Conservation (phyloP, 73 alveolate species). For the Uronychia binucleata region DNA sequence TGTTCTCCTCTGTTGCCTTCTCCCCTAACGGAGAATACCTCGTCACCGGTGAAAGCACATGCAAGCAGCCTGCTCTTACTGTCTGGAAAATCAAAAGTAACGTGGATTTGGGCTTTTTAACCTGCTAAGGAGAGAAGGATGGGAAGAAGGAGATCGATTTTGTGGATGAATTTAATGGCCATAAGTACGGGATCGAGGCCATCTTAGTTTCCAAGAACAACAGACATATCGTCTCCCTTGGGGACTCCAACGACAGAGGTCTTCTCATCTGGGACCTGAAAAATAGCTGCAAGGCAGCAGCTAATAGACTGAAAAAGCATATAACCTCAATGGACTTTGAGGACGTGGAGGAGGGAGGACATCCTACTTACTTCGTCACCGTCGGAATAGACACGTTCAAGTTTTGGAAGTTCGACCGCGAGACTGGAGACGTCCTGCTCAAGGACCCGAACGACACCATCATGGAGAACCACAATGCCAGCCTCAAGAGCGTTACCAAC, state of each 20-base stretch:
- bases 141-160: neutral
- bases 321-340: neutral
- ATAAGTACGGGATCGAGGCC: neutral
- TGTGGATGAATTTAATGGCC: neutral
- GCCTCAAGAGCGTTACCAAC: neutral
- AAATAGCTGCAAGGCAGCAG: neutral
- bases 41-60: neutral
- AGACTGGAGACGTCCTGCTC: neutral
- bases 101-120: neutral
- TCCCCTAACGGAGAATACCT: neutral
- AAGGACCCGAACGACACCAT: neutral
- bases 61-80: neutral
- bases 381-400: neutral
- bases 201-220: neutral
- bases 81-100: neutral
- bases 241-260: conserved; percentile 2
- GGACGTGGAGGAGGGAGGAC: neutral
- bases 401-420: neutral
- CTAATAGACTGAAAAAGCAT: neutral
- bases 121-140: neutral
- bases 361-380: neutral
- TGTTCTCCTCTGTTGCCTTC: neutral
- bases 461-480: neutral
- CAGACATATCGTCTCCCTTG: neutral
- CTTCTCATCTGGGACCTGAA: conserved; percentile 7